Evolutionary conservation across 768 basidiomycete genomes (phyloP).

Genomic region (Trametes sanguinea): DNA sequence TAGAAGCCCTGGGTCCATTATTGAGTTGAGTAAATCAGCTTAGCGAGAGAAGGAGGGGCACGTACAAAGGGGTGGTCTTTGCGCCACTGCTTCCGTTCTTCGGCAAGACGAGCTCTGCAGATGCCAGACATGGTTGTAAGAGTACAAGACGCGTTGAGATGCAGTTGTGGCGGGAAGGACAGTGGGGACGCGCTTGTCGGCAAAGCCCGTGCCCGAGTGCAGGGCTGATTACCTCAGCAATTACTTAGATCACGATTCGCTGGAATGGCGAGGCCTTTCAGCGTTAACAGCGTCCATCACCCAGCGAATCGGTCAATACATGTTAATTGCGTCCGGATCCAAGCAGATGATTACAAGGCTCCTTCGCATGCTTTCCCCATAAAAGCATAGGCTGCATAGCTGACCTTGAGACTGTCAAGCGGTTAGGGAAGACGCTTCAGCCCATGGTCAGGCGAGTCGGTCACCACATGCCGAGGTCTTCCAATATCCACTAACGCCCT

Average conservation of each 20-base stretch:
- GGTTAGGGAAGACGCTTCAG: neutral
- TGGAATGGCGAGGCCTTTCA: neutral
- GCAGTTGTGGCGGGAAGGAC: constrained; percentile 4
- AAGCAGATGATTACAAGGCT: neutral
- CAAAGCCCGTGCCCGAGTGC: constrained; percentile 5
- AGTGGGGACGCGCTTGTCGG: constrained; percentile 14
- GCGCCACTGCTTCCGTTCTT: constrained; percentile 98
- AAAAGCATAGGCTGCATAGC: neutral
- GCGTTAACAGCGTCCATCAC: neutral
- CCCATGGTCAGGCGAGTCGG: constrained; percentile 8
- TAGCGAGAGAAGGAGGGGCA: constrained; percentile 22
- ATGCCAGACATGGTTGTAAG: constrained; percentile 75
- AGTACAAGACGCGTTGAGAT: constrained; percentile 14
- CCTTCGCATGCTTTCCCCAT: neutral
- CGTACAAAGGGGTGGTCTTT: constrained; percentile 98
- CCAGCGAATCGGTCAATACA: neutral
- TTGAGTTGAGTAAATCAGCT: neutral
- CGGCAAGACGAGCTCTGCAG: constrained; percentile 87
- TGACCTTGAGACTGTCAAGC: neutral
- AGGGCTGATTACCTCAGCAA: constrained; percentile 10
- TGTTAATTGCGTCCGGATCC: neutral
- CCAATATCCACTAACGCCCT: neutral
- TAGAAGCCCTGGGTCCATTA: constrained; percentile 79
- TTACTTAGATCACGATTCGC: neutral
- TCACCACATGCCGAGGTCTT: neutral